Conservation (phyloP, 1,284 basidiomycete genomes). For the Apiotrichum gamsii region DNA sequence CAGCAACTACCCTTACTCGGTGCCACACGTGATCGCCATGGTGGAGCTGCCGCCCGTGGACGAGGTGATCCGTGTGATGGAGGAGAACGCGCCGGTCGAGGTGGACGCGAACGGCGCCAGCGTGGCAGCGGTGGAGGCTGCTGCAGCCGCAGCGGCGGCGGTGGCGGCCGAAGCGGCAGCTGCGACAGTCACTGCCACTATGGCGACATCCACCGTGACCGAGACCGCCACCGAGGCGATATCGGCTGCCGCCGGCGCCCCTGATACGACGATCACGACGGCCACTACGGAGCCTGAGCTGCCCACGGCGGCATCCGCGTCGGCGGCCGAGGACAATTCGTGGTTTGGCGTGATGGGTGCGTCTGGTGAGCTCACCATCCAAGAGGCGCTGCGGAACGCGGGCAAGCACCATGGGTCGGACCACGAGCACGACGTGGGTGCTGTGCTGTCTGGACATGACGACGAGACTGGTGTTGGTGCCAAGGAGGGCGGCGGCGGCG, state of each 20-base stretch:
- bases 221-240: background rate
- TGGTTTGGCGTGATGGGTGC: slow-evolving; percentile 14
- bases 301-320: background rate
- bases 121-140: no score
- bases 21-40: slow-evolving; percentile 33
- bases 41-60: slow-evolving; percentile 32
- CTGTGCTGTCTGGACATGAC: background rate
- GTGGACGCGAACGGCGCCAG: no score
- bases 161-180: background rate
- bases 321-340: background rate
- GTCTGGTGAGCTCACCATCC: slow-evolving; percentile 26
- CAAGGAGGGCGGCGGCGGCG: background rate
- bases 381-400: slow-evolving; percentile 25
- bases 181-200: background rate
- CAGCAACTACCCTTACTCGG: slow-evolving; percentile 29
- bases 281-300: background rate
- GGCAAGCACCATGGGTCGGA: slow-evolving; percentile 1
- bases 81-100: slow-evolving; percentile 6
- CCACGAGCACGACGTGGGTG: background rate
- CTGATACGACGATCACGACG: no score
- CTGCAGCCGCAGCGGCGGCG: background rate
- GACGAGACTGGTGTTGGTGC: background rate
- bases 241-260: no score
- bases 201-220: no score
- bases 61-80: slow-evolving; percentile 30